phyloP scores from a whole-genome alignment of 2,329 filamentous ascomycete species.

The Leptodontidium sp. region DNA sequence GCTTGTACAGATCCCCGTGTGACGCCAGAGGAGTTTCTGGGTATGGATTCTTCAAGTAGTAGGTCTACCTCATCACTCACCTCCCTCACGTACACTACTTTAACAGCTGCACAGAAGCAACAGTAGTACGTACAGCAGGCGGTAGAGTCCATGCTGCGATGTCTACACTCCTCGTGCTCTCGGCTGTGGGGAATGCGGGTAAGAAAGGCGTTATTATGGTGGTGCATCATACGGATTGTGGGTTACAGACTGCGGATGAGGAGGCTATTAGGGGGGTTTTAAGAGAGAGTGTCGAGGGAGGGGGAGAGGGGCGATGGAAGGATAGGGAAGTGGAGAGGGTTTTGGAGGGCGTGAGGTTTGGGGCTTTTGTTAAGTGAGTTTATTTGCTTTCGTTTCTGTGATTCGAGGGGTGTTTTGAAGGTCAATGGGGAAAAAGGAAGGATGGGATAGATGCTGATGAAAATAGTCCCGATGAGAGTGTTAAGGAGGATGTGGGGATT shows the following conservation, averaged over 20 bases:
- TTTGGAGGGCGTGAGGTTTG: slow-evolving; percentile 34
- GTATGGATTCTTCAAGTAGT: slow-evolving; percentile 34
- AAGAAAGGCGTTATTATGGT: slow-evolving; percentile 39
- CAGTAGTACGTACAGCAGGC: slow-evolving; percentile 38
- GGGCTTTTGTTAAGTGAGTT: slow-evolving; percentile 35
- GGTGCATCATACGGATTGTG: slow-evolving; percentile 40
- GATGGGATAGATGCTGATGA: slow-evolving; percentile 16
- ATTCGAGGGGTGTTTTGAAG: neutral
- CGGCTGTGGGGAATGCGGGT: slow-evolving; percentile 38
- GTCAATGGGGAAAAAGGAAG: neutral
- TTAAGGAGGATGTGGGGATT: slow-evolving; percentile 38
- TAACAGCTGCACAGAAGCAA: slow-evolving; percentile 34
- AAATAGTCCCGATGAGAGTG: slow-evolving; percentile 33
- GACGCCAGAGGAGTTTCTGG: slow-evolving; percentile 37
- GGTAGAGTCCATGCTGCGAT: slow-evolving; percentile 36
- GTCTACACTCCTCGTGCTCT: slow-evolving; percentile 36
- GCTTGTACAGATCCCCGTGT: slow-evolving; percentile 40
- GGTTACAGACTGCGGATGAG: slow-evolving; percentile 27
- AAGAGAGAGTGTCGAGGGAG: slow-evolving; percentile 10
- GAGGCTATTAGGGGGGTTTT: slow-evolving; percentile 30
- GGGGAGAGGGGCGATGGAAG: no score
- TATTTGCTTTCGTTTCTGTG: neutral
- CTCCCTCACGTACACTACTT: neutral
- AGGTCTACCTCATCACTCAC: slow-evolving; percentile 10
- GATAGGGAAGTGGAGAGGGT: slow-evolving; percentile 1